Percentiles rank a stretch among this genome's conserved stretches.
Conservation (phyloP, 2,329 filamentous ascomycete species). For the Cadophora malorum region DNA sequence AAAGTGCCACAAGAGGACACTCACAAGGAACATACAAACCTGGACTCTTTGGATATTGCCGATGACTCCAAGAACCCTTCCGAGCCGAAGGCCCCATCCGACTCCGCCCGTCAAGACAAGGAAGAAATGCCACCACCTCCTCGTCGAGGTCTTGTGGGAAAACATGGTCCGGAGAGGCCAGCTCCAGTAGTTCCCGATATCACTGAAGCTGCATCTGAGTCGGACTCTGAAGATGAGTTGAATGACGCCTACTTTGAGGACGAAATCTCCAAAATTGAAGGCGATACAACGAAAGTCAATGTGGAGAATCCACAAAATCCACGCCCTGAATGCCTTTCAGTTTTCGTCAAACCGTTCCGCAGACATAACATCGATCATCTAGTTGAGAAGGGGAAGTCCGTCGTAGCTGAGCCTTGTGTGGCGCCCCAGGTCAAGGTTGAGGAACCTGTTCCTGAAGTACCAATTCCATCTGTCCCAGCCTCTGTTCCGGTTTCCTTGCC, state of each 20-base stretch:
- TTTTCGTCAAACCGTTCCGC: constrained; percentile 35
- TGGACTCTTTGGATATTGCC: neutral
- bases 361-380: constrained; percentile 30
- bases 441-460: constrained; percentile 19
- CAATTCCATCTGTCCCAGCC: neutral
- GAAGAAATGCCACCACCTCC: constrained; percentile 12
- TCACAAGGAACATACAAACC: neutral
- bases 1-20: neutral
- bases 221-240: constrained; percentile 44
- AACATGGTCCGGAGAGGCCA: constrained; percentile 28
- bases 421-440: constrained; percentile 26
- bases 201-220: constrained; percentile 38
- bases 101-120: neutral
- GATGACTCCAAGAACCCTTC: neutral
- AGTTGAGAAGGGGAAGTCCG: constrained; percentile 16
- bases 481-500: constrained; percentile 4
- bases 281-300: constrained; percentile 32
- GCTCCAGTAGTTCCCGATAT: constrained; percentile 23
- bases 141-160: constrained; percentile 34
- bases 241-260: constrained; percentile 44
- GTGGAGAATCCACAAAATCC: constrained; percentile 36
- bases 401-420: constrained; percentile 27
- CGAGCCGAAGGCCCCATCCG: neutral
- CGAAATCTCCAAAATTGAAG: constrained; percentile 41
- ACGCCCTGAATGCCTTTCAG: constrained; percentile 20